Evolutionary conservation across 2,329 filamentous ascomycete species (phyloP), one percentile per base, ranked within the genome.

Genomic region (Fusarium torreyae): DNA sequence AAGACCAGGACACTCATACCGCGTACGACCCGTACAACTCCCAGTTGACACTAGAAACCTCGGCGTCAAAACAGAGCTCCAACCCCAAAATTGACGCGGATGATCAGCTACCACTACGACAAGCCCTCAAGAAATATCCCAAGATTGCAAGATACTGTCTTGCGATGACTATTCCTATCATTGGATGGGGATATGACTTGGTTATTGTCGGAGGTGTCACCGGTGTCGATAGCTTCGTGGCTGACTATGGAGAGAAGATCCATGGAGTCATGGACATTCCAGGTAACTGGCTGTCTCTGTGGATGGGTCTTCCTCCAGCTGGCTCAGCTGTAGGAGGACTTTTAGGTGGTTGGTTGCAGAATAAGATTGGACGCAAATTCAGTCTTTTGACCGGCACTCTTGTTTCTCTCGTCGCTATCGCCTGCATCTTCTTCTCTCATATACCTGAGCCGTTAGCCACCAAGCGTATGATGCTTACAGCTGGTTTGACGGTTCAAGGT

Each of bases 131-230:
- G 17, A 53, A 39, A 1, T 77, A 77, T 24, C 76, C 76, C 17
- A 77, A 74, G 15, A 49, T 78, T 2, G 68, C 70, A 6, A 66
- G 44, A 0, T 77, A 75, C 31, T 76, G 73, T 11, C 49, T 78
- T 3, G 70, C 61, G 14, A 69, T 78, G 45, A 69, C 74, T 3
- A 59, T 77, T 4, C 69, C 74, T 7, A 62, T 78, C 5, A 56
- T 77, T 17, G 76, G 76, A n/a, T 77, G 75, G 76, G 76, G 76
- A 1, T 77, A 77, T 43, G 74, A 74, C 17, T 48, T 73, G 2
- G 67, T 75, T 2, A 59, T 78, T 2, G 69, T 78, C 1, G 75
- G 76, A 6, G 56, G 72, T 7, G 68, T 78, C n/a, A 72, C 66
- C 7, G 72, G 70, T 3, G 75, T 74, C 0, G 76, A 78, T 8